A percentile compares a stretch with the other conserved stretches of the same genome.
phyloP scores from a whole-genome alignment of 306 rosid genomes.

The Quercus variabilis region DNA sequence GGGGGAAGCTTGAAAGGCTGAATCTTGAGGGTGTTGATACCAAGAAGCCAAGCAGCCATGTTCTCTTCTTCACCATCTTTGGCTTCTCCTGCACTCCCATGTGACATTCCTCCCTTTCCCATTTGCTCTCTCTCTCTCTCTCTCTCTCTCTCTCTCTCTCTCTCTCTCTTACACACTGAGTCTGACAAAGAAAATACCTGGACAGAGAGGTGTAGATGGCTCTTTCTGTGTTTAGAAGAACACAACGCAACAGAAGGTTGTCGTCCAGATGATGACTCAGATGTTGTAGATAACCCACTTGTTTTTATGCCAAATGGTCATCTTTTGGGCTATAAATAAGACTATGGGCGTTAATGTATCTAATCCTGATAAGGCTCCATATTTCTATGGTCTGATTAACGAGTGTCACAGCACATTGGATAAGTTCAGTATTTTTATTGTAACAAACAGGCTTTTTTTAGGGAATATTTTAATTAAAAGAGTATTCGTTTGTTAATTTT shows the following conservation, averaged over 20 bases:
- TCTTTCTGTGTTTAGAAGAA: not conserved
- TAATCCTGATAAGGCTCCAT: no score
- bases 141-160: not conserved
- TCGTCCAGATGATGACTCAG: not conserved
- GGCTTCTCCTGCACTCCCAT: conserved; percentile 36
- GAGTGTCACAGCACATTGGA: no score
- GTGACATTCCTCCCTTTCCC: conserved; percentile 76
- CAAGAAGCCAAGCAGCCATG: conserved; percentile 94
- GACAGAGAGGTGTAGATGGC: not conserved
- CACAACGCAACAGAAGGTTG: no score
- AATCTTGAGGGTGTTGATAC: conserved; percentile 68
- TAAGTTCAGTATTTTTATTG: no score
- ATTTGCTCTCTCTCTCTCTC: conserved; percentile 30
- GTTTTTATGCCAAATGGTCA: no score
- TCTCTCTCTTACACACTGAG: not conserved
- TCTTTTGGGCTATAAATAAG: no score
- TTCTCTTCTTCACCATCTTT: conserved; percentile 53
- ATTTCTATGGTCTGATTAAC: no score
- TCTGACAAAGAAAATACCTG: not conserved
- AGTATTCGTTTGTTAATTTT: no score
- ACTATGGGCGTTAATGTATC: no score
- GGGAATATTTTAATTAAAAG: no score
- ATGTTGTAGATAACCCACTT: not conserved
- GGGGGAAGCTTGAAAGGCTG: conserved; percentile 81
- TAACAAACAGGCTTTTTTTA: no score